Evolutionary conservation across 148 eudicot genomes (phyloP).

Genomic region (Cornus kousa): DNA sequence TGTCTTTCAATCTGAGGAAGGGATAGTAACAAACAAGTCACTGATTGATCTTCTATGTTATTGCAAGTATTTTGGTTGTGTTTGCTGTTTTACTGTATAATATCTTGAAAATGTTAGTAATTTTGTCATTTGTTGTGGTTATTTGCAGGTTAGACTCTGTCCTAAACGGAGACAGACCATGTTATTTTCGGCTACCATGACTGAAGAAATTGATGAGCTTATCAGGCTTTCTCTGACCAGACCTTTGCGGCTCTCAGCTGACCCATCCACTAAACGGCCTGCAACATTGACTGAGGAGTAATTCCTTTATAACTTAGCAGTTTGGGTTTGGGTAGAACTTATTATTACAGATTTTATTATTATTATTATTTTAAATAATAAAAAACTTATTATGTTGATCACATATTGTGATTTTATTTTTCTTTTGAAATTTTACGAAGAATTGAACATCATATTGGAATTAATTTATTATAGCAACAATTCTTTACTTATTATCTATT

Average conservation of each 20-base stretch:
- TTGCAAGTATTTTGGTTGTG: neutral
- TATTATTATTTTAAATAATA: no score
- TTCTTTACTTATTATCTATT: no score
- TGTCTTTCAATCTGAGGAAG: neutral
- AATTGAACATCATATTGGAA: neutral
- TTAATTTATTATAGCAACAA: neutral
- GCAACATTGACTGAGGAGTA: constrained; percentile 77
- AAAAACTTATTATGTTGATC: neutral
- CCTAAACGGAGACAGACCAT: constrained; percentile 95
- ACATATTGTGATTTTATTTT: neutral
- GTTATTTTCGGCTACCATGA: constrained; percentile 97
- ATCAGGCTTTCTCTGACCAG: constrained; percentile 65
- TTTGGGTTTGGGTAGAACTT: constrained; percentile 5
- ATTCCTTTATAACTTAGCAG: neutral
- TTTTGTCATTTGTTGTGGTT: constrained; percentile 1
- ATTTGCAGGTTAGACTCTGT: constrained; percentile 63
- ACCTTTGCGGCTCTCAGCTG: constrained; percentile 89
- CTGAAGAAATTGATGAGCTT: constrained; percentile 80
- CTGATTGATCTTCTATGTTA: neutral
- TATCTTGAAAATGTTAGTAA: neutral
- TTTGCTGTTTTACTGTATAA: neutral
- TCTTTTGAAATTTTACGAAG: neutral
- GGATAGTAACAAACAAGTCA: neutral
- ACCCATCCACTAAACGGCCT: constrained; percentile 79
- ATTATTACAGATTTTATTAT: neutral